Base-by-base conservation (phyloP, 805 yeast genomes). In the Kazachstania psychrophila region DNA sequence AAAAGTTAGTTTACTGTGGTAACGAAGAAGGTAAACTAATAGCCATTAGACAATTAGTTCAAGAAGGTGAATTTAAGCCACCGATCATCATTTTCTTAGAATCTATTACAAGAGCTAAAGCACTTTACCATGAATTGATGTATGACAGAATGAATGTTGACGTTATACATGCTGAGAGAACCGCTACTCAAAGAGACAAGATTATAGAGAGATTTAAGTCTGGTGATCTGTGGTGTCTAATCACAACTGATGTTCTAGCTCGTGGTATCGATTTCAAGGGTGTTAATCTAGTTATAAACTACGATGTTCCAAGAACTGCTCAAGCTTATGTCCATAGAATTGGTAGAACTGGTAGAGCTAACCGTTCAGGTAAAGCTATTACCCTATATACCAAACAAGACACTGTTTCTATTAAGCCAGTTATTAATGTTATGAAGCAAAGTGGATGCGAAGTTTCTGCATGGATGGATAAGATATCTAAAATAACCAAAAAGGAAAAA, bases 331-430 rank as follows among this genome's bases (percentile, higher is more conserved):
- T 92, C 31, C 99, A 92, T 61, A 76, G 99, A 64, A 85, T 92
- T 51, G 99, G 99, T 61, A 81, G 99, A 69, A 89, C 98, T 2
- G 99, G 98, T 48, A 79, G 99, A 70, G 95, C 86, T 37, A 95
- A 95, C 1, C 75, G 81, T 42, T 52, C 63, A 7, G 98, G 99
- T 39, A 72, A 71, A 48, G 96, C 97, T 0, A 75, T 92, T 14
- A 92, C 98, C 0, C 79, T 88, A 46, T 92, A 83, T 65, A 89
- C 98, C 18, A 88, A 87, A 55, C 94, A 85, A 44, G 99, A 92
- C 56, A 61, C 73, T 3, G 58, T 72, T 39, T 75, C 82, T 2
- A 71, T 92, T 31, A 82, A 83, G 55, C 82, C 92, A 8, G 83
- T 92, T 29, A 73, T 89, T 20, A 92, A 88, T 54, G 97, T 92